A percentile compares a stretch with the other conserved stretches of the same genome.
Evolutionary conservation across 768 basidiomycete genomes (phyloP).

Genomic region (Kwoniella sp.): DNA sequence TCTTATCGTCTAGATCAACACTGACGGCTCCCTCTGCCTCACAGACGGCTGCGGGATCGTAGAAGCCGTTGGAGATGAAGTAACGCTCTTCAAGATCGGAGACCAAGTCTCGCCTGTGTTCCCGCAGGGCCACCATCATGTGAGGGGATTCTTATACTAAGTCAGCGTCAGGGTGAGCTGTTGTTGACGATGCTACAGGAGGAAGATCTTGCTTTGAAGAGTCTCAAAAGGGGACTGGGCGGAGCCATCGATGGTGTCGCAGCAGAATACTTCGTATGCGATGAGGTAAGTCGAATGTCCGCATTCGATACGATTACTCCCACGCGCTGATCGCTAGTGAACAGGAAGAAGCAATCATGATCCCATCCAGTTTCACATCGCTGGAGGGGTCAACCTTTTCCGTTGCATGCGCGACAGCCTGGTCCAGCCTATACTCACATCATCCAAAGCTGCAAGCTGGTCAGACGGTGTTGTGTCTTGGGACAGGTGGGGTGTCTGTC

Average conservation of each 20-base stretch:
- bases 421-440: constrained; percentile 61
- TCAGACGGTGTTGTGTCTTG: constrained; percentile 60
- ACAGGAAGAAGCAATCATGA: constrained; percentile 59
- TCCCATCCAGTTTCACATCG: constrained; percentile 66
- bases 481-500: constrained; percentile 55
- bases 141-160: constrained; percentile 11
- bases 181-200: constrained; percentile 28
- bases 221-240: constrained; percentile 40
- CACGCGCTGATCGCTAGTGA: not conserved
- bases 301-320: not conserved
- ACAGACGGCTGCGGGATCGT: constrained; percentile 45
- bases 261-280: constrained; percentile 48
- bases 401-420: constrained; percentile 68
- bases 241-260: constrained; percentile 49
- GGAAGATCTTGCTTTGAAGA: constrained; percentile 41
- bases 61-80: constrained; percentile 40
- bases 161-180: not conserved
- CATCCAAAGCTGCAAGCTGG: constrained; percentile 61
- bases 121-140: constrained; percentile 46
- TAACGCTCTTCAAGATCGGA: constrained; percentile 46
- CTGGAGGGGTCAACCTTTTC: constrained; percentile 70
- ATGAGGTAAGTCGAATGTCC: constrained; percentile 19
- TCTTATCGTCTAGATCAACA: not conserved
- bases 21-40: not conserved
- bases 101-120: constrained; percentile 43